phyloP scores from a whole-genome alignment of 2,329 filamentous ascomycete genomes.

The Cladorrhinum sp. region DNA sequence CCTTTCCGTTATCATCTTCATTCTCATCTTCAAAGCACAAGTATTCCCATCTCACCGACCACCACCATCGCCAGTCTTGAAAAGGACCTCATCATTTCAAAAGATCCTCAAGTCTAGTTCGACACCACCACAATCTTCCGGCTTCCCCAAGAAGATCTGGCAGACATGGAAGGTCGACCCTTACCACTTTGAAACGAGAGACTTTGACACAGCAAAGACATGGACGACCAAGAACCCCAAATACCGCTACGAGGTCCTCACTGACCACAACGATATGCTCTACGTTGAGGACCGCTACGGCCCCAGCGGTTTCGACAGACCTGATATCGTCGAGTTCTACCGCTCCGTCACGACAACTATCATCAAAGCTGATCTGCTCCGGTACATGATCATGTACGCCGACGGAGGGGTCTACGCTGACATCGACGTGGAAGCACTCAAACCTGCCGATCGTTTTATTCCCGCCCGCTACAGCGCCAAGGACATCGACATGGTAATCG shows the following conservation, averaged over 20 bases:
- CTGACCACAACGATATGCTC: constrained; percentile 63
- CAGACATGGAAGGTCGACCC: constrained; percentile 73
- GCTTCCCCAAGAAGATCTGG: constrained; percentile 69
- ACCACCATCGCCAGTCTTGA: constrained; percentile 9
- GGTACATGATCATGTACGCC: constrained; percentile 66
- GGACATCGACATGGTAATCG: constrained; percentile 67
- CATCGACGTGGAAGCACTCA: constrained; percentile 43
- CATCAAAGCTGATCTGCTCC: constrained; percentile 63
- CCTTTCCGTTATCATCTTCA: constrained; percentile 41
- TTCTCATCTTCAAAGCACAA: constrained; percentile 47
- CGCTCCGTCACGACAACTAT: constrained; percentile 59
- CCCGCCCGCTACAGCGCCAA: constrained; percentile 58
- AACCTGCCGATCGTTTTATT: constrained; percentile 50
- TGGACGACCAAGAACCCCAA: constrained; percentile 66
- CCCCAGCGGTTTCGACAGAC: constrained; percentile 60
- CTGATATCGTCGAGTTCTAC: constrained; percentile 63
- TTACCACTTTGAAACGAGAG: constrained; percentile 62
- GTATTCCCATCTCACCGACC: constrained; percentile 33
- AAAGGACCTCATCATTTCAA: constrained; percentile 10
- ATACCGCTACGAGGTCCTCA: constrained; percentile 67
- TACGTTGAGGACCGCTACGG: constrained; percentile 70
- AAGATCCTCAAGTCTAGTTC: background rate
- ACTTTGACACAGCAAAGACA: constrained; percentile 57
- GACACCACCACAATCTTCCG: constrained; percentile 19
- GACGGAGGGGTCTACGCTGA: constrained; percentile 55